Evolutionary conservation across 257 asterid species (phyloP).

Genomic region (Gentiana straminea): DNA sequence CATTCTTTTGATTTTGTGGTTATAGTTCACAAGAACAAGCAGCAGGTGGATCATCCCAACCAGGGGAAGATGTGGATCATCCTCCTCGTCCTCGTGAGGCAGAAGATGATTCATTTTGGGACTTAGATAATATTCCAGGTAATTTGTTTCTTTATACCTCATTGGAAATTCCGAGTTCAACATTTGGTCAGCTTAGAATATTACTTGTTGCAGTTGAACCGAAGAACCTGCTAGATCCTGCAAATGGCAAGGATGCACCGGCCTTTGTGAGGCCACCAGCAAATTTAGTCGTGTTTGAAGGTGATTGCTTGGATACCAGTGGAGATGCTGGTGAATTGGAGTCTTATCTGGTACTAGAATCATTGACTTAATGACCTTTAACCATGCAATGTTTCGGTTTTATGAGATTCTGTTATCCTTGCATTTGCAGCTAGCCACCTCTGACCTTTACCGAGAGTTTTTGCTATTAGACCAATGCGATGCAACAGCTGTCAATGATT

Average conservation of each 20-base stretch:
- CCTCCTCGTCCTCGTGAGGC: conserved; percentile 34
- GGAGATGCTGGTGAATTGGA: conserved; percentile 90
- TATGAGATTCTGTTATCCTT: conserved; percentile 2
- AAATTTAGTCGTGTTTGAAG: conserved; percentile 89
- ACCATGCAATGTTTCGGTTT: conserved; percentile 3
- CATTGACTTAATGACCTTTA: conserved; percentile 6
- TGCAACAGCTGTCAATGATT: conserved; percentile 52
- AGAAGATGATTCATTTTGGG: conserved; percentile 67
- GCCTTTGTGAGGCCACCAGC: conserved; percentile 71
- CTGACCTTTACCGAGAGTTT: conserved; percentile 78
- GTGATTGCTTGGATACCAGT: conserved; percentile 80
- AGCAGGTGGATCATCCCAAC: conserved; percentile 28
- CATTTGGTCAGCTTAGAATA: conserved; percentile 11
- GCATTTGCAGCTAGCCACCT: conserved; percentile 66
- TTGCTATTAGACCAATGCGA: conserved; percentile 72
- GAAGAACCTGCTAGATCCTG: conserved; percentile 48
- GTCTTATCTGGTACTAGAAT: conserved; percentile 65
- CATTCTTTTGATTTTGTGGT: neutral
- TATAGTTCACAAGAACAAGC: conserved; percentile 54
- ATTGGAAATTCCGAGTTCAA: conserved; percentile 1
- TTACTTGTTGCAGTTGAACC: conserved; percentile 53
- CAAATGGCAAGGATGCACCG: conserved; percentile 27
- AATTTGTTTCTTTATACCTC: conserved; percentile 18
- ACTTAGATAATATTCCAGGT: conserved; percentile 74
- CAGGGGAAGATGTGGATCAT: conserved; percentile 26